phyloP scores from a whole-genome alignment of 2,329 filamentous ascomycete genomes.

The Exophiala oligosperma region DNA sequence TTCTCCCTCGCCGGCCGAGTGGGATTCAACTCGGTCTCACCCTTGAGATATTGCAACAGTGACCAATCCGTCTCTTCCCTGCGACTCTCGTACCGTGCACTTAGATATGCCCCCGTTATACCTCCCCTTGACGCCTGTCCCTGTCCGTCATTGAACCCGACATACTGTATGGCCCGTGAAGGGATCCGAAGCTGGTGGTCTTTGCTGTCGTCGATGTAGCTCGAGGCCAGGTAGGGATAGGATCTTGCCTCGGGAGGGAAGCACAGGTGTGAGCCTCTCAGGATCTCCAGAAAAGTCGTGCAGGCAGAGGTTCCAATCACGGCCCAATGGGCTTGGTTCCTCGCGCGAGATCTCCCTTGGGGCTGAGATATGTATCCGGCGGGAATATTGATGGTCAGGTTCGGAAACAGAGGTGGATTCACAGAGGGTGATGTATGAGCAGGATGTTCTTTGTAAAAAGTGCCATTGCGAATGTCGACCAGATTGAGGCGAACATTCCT shows the following conservation, averaged over 20 bases:
- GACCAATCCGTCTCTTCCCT: conserved; percentile 87
- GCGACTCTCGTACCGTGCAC: conserved; percentile 84
- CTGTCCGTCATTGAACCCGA: conserved; percentile 81
- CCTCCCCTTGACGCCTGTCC: conserved; percentile 52
- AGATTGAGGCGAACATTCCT: conserved; percentile 44
- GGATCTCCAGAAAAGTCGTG: conserved; percentile 76
- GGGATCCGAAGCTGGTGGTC: conserved; percentile 57
- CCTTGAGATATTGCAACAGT: conserved; percentile 75
- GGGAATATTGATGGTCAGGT: conserved; percentile 69
- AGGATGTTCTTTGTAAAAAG: conserved; percentile 79
- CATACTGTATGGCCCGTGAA: conserved; percentile 74
- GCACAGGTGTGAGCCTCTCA: conserved; percentile 74
- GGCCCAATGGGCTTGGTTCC: conserved; percentile 67
- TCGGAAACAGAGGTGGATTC: conserved; percentile 73
- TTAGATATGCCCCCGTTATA: conserved; percentile 73
- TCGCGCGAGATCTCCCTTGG: conserved; percentile 36
- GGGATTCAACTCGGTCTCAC: conserved; percentile 81
- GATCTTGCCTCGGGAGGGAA: conserved; percentile 73
- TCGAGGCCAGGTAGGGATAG: conserved; percentile 73
- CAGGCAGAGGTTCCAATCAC: conserved; percentile 79
- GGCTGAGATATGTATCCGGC: conserved; percentile 38
- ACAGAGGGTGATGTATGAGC: conserved; percentile 46
- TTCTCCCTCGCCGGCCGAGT: conserved; percentile 56
- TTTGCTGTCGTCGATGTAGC: conserved; percentile 55
- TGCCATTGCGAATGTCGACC: conserved; percentile 73